Conservation (phyloP, 2,329 filamentous ascomycete species). For the Dryadomyces quercivorus region DNA sequence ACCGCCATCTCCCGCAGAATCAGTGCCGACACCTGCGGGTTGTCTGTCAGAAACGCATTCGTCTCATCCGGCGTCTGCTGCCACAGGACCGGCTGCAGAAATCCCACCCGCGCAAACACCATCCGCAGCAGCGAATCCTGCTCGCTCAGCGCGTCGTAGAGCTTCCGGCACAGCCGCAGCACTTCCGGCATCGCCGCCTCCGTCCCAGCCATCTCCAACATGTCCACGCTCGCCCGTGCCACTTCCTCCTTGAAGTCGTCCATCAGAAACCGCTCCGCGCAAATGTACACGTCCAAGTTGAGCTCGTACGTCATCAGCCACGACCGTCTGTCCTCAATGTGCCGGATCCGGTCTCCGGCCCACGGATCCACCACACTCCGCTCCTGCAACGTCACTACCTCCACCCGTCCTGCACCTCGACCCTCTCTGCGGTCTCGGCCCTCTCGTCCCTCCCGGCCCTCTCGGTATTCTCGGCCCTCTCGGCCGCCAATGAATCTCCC, state of each 20-base stretch:
- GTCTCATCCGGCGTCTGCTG: slow-evolving; percentile 27
- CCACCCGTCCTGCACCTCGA: too few species aligned
- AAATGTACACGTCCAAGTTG: slow-evolving; percentile 36
- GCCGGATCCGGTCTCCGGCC: slow-evolving; percentile 23
- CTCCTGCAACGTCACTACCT: too few species aligned
- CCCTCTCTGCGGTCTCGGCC: too few species aligned
- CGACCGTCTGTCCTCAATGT: slow-evolving; percentile 29
- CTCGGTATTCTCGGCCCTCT: too few species aligned
- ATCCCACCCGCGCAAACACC: slow-evolving; percentile 35
- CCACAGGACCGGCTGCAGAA: slow-evolving; percentile 33
- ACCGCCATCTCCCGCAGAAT: slow-evolving; percentile 33
- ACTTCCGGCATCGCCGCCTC: slow-evolving; percentile 31
- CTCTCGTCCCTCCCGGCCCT: too few species aligned
- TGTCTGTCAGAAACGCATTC: slow-evolving; percentile 26
- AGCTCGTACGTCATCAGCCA: slow-evolving; percentile 35
- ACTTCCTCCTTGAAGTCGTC: slow-evolving; percentile 31
- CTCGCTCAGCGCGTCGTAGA: slow-evolving; percentile 30
- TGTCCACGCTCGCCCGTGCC: slow-evolving; percentile 29
- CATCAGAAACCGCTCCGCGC: slow-evolving; percentile 34
- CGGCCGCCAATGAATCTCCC: too few species aligned
- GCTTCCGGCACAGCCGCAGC: slow-evolving; percentile 28
- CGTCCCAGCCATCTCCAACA: slow-evolving; percentile 29
- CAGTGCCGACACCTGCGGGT: slow-evolving; percentile 33
- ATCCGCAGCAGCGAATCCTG: slow-evolving; percentile 31
- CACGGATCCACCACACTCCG: slow-evolving; percentile 6